phyloP scores from a whole-genome alignment of 2,329 filamentous ascomycete genomes.

The Verticillium longisporum region DNA sequence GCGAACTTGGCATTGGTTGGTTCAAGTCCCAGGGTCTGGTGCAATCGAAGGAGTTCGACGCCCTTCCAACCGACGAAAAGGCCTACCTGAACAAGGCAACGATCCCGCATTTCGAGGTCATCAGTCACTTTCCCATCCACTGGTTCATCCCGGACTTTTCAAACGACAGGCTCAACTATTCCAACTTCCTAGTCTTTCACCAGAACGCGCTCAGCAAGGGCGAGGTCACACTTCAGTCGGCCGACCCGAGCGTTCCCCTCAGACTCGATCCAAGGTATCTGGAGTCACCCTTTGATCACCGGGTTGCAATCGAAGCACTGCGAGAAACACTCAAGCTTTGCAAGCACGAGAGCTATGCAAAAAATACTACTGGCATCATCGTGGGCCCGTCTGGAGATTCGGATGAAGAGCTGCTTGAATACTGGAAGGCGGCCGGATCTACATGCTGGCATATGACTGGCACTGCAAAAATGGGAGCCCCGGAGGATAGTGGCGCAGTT shows the following conservation, averaged over 20 bases:
- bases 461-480: slow-evolving; percentile 50
- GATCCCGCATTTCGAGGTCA: slow-evolving; percentile 51
- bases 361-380: slow-evolving; percentile 33
- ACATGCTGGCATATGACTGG: slow-evolving; percentile 50
- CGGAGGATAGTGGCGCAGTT: slow-evolving; percentile 30
- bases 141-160: slow-evolving; percentile 31
- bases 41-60: slow-evolving; percentile 39
- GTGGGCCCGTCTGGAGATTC: slow-evolving; percentile 36
- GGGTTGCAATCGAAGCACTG: slow-evolving; percentile 38
- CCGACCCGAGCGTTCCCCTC: slow-evolving; percentile 42
- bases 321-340: slow-evolving; percentile 34
- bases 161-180: slow-evolving; percentile 29
- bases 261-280: slow-evolving; percentile 47
- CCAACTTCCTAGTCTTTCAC: slow-evolving; percentile 35
- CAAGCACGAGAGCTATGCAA: slow-evolving; percentile 34
- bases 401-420: slow-evolving; percentile 44
- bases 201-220: slow-evolving; percentile 49
- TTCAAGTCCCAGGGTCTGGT: slow-evolving; percentile 34
- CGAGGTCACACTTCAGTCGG: slow-evolving; percentile 42
- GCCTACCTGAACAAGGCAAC: slow-evolving; percentile 37
- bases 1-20: slow-evolving; percentile 32
- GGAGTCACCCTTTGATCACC: slow-evolving; percentile 45
- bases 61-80: slow-evolving; percentile 34
- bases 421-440: slow-evolving; percentile 34
- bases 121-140: slow-evolving; percentile 38